Evolutionary conservation across 208 protist genomes (phyloP).

Genomic region (Blastocrithidia nonstop): DNA sequence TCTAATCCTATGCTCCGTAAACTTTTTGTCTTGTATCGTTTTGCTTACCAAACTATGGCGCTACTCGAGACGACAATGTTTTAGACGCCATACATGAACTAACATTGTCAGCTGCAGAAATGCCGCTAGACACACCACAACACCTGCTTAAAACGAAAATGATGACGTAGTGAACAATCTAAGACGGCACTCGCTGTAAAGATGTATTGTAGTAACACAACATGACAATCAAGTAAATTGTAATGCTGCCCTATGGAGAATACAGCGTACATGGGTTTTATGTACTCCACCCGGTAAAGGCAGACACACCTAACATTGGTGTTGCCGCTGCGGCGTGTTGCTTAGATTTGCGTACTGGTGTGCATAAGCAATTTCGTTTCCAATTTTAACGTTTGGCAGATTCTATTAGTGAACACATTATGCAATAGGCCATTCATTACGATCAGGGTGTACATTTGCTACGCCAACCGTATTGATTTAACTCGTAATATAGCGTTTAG

Average conservation of each 20-base stretch:
- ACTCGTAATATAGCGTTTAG: constrained; percentile 81
- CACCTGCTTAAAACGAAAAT: constrained; percentile 39
- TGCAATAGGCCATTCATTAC: constrained; percentile 72
- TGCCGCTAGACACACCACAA: constrained; percentile 52
- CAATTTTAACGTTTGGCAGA: constrained; percentile 81
- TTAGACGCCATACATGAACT: constrained; percentile 79
- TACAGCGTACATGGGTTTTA: constrained; percentile 75
- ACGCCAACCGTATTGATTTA: constrained; percentile 77
- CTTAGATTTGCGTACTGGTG: constrained; percentile 76
- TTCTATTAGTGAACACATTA: constrained; percentile 70
- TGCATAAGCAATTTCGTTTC: constrained; percentile 84
- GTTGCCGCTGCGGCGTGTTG: constrained; percentile 60
- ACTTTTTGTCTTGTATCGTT: constrained; percentile 73
- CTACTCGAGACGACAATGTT: constrained; percentile 48
- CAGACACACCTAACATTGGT: constrained; percentile 72
- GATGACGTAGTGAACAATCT: constrained; percentile 51
- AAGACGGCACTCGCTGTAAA: constrained; percentile 28
- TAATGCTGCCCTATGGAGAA: constrained; percentile 69
- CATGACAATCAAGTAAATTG: constrained; percentile 39
- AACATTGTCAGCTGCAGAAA: constrained; percentile 67
- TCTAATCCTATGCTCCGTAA: constrained; percentile 75
- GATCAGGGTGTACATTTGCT: constrained; percentile 69
- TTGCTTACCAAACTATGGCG: constrained; percentile 41
- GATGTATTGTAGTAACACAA: constrained; percentile 39
- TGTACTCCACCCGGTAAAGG: constrained; percentile 47